Percentiles rank a stretch among this genome's conserved stretches.
These are phyloP conservation scores for Aquanectria penicillioides DNA, from an alignment of 2,329 filamentous ascomycete genomes.

Conservation along the genomic window DNA sequence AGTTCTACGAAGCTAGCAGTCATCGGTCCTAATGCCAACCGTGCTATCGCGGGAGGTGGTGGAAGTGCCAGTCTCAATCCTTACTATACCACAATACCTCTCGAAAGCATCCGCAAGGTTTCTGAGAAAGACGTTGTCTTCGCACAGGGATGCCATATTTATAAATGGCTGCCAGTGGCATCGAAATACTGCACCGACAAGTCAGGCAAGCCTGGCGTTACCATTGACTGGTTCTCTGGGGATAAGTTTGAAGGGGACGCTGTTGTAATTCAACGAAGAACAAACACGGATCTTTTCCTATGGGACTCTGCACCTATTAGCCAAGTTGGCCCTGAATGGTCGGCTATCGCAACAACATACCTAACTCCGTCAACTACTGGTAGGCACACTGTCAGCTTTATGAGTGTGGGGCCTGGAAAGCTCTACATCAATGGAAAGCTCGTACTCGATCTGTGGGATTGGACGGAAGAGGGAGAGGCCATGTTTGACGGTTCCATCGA, in stretches of 20 bases:
- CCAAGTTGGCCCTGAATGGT: conserved; percentile 71
- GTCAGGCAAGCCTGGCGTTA: conserved; percentile 68
- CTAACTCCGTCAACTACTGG: conserved; percentile 68
- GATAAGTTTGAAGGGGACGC: conserved; percentile 70
- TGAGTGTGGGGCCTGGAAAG: conserved; percentile 72
- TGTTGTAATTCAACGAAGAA: conserved; percentile 65
- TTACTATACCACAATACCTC: conserved; percentile 72
- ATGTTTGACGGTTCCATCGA: conserved; percentile 77
- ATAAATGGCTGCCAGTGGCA: conserved; percentile 43
- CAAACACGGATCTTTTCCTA: conserved; percentile 74
- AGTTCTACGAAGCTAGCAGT: conserved; percentile 69
- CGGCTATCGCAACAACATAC: conserved; percentile 68
- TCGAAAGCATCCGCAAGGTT: conserved; percentile 66
- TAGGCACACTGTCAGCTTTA: conserved; percentile 73
- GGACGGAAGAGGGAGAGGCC: conserved; percentile 74
- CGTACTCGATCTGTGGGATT: conserved; percentile 73
- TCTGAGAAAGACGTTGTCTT: conserved; percentile 67
- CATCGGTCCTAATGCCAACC: conserved; percentile 74
- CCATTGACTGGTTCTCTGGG: conserved; percentile 71
- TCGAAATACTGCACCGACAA: conserved; percentile 41
- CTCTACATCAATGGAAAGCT: conserved; percentile 69
- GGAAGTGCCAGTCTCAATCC: conserved; percentile 75
- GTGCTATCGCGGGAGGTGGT: conserved; percentile 73
- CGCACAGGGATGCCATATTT: conserved; percentile 50
- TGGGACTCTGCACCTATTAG: conserved; percentile 74